Conservation (phyloP, 1,139 yeast species). For the Pichia sp. region DNA sequence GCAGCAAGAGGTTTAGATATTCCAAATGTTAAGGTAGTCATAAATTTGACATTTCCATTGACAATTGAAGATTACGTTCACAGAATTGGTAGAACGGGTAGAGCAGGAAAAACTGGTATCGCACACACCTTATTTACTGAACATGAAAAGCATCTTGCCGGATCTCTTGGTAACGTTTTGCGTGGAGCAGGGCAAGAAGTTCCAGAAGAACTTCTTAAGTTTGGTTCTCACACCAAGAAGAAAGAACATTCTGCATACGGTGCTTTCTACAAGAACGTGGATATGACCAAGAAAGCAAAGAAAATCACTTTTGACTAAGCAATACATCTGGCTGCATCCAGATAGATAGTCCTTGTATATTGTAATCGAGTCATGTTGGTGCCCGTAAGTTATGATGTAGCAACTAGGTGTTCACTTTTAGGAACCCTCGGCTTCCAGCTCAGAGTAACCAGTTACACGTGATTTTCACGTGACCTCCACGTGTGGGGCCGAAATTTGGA, state of each 20-base stretch:
- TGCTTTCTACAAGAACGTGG: conserved; percentile 91
- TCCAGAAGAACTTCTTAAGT: conserved; percentile 92
- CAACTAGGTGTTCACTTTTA: no score
- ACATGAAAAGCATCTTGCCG: conserved; percentile 93
- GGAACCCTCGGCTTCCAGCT: no score
- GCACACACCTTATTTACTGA: conserved; percentile 96
- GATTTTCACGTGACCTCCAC: no score
- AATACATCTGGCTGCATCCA: no score
- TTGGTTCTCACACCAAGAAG: conserved; percentile 96
- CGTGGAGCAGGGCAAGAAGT: conserved; percentile 93
- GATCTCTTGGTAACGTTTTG: conserved; percentile 85
- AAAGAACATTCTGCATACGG: conserved; percentile 96
- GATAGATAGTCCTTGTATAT: no score
- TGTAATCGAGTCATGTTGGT: no score
- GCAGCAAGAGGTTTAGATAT: conserved; percentile 98
- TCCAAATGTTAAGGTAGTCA: conserved; percentile 94
- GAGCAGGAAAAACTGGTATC: conserved; percentile 93
- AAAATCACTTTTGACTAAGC: conserved; percentile 73
- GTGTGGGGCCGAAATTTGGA: no score
- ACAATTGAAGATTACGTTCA: conserved; percentile 98
- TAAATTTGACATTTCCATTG: conserved; percentile 92
- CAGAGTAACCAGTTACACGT: no score
- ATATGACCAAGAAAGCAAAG: conserved; percentile 78
- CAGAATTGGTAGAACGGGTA: conserved; percentile 96
- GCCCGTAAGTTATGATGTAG: no score